Percentiles rank a stretch among this genome's conserved stretches.
phyloP scores from a whole-genome alignment of 495 filamentous ascomycete genomes.

The Penicillium diatomitis region DNA sequence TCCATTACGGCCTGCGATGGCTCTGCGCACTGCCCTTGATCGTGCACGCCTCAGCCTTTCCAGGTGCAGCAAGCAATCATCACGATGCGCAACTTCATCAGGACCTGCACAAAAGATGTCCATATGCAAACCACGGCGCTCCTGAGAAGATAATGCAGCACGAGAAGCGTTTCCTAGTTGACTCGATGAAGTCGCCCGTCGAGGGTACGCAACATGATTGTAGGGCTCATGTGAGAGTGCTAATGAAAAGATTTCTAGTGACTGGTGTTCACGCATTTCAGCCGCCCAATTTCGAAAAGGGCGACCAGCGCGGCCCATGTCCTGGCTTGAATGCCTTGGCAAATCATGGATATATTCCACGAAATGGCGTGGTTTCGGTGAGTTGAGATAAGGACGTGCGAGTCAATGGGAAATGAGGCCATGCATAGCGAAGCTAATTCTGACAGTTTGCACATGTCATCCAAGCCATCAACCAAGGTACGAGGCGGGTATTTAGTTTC shows the following conservation, averaged over 20 bases:
- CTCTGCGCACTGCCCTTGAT: conserved; percentile 6
- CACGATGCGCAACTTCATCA: neutral
- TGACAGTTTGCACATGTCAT: conserved; percentile 16
- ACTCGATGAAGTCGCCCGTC: conserved; percentile 17
- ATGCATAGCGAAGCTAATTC: conserved; percentile 10
- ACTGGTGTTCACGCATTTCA: conserved; percentile 32
- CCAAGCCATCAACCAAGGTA: conserved; percentile 24
- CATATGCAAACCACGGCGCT: conserved; percentile 10
- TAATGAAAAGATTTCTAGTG: conserved; percentile 10
- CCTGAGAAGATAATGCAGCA: neutral
- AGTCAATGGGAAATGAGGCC: too few species aligned
- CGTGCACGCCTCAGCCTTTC: conserved; percentile 6
- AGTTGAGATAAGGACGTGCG: neutral
- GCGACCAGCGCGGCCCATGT: conserved; percentile 40
- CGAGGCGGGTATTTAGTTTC: neutral
- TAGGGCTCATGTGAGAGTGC: neutral
- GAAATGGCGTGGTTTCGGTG: conserved; percentile 38
- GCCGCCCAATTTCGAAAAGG: conserved; percentile 23
- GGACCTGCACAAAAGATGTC: conserved; percentile 17
- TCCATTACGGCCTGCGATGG: conserved; percentile 1
- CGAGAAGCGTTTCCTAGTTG: conserved; percentile 21
- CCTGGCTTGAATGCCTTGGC: conserved; percentile 45
- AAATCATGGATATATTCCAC: conserved; percentile 46
- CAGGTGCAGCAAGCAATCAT: conserved; percentile 3
- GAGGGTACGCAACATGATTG: conserved; percentile 12